These are phyloP conservation scores for Phlebiopsis flavidoalba DNA, from an alignment of 768 basidiomycete species.

Conservation along the genomic window DNA sequence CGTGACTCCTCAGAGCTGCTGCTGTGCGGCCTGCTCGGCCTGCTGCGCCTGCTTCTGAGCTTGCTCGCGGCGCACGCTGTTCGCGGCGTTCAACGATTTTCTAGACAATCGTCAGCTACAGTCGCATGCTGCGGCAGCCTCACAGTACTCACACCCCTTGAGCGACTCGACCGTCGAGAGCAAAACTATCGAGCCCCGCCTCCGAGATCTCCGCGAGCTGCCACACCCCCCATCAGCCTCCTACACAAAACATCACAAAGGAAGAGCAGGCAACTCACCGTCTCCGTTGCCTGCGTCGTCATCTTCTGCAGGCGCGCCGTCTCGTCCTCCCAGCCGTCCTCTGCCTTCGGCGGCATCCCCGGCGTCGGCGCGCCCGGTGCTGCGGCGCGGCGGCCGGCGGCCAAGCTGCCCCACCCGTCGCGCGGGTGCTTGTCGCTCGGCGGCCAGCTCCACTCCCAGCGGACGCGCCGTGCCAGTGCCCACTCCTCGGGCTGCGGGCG, in stretches of 20 bases:
- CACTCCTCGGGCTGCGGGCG: not conserved
- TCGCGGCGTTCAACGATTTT: conserved; percentile 25
- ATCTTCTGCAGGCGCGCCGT: conserved; percentile 17
- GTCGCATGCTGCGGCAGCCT: not conserved
- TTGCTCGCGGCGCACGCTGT: conserved; percentile 22
- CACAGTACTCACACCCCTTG: conserved; percentile 45
- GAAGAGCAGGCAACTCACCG: conserved; percentile 16
- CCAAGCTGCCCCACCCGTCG: not conserved
- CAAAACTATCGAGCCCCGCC: conserved; percentile 57
- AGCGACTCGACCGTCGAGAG: conserved; percentile 51
- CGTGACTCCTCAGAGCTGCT: conserved; percentile 43
- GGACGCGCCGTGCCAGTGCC: not conserved
- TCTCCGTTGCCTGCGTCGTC: conserved; percentile 23
- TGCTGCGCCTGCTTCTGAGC: not conserved
- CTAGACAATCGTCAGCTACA: conserved; percentile 18
- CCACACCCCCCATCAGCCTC: not conserved
- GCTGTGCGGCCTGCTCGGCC: conserved; percentile 1
- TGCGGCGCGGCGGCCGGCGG: not conserved
- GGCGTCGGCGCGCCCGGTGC: conserved; percentile 28
- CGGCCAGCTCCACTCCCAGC: not conserved
- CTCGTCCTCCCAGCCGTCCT: conserved; percentile 12
- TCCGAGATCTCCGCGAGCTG: conserved; percentile 67
- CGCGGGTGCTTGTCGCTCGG: not conserved
- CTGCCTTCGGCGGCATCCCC: not conserved
- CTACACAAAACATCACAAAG: not conserved